phyloP scores from a whole-genome alignment of 768 basidiomycete genomes.

The Calvatia gigantea region DNA sequence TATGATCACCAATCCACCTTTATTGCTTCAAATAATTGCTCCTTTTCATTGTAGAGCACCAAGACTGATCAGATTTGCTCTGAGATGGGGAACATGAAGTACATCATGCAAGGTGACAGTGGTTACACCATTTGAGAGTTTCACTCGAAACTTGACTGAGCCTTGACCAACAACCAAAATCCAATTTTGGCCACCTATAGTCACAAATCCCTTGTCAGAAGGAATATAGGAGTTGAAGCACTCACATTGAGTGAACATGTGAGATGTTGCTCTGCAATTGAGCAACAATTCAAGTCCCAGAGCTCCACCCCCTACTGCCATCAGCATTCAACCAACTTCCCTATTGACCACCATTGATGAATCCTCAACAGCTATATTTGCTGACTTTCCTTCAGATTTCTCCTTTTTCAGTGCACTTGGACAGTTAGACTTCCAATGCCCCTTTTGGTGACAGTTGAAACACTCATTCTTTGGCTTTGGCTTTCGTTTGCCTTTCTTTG shows the following conservation, averaged over 20 bases:
- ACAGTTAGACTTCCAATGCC: too few species aligned
- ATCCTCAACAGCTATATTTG: conserved; percentile 7
- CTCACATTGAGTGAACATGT: conserved; percentile 14
- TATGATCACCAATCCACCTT: not conserved
- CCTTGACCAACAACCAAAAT: conserved; percentile 14
- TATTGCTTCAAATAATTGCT: conserved; percentile 4
- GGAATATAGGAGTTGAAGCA: conserved; percentile 12
- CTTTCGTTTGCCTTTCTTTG: conserved; percentile 1
- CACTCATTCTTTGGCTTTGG: conserved; percentile 16
- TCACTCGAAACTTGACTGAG: conserved; percentile 9
- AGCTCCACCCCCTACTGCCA: not conserved
- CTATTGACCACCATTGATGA: not conserved
- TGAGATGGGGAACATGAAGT: conserved; percentile 17
- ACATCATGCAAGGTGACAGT: conserved; percentile 12
- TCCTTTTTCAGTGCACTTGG: not conserved
- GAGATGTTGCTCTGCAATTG: conserved; percentile 14
- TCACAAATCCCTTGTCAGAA: conserved; percentile 5
- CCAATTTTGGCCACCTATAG: conserved; percentile 15
- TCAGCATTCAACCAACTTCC: conserved; percentile 7
- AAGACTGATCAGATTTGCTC: conserved; percentile 18
- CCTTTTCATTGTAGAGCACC: conserved; percentile 12
- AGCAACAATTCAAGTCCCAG: not conserved
- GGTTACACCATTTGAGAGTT: conserved; percentile 2
- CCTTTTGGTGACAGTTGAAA: conserved; percentile 14
- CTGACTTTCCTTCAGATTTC: conserved; percentile 9